phyloP scores from a whole-genome alignment of 2,329 filamentous ascomycete species.

The Botrytis squamosa region DNA sequence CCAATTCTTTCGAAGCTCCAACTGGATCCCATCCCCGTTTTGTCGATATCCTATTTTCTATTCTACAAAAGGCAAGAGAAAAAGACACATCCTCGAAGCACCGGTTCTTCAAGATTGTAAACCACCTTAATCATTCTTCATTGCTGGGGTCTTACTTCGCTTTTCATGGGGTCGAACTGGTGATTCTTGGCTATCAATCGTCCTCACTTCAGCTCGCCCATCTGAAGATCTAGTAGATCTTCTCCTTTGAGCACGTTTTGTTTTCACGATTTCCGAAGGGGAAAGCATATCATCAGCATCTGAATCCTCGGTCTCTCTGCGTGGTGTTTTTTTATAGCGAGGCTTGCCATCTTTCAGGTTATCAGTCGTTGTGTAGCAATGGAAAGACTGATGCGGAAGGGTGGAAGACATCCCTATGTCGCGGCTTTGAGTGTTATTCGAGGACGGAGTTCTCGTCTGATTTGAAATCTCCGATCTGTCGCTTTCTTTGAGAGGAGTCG shows the following conservation, averaged over 20 bases:
- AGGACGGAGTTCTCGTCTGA: background rate
- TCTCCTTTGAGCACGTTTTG: background rate
- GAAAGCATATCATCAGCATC: slow-evolving; percentile 4
- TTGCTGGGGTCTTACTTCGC: background rate
- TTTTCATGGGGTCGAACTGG: background rate
- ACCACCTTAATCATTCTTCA: background rate
- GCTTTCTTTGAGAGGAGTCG: background rate
- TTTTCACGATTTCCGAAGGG: background rate
- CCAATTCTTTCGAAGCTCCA: background rate
- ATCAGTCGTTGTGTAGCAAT: background rate
- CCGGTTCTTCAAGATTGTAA: background rate
- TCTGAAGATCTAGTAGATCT: slow-evolving; percentile 3
- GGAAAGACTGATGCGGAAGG: background rate
- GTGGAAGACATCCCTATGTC: background rate
- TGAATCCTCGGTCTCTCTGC: background rate
- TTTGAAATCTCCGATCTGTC: background rate
- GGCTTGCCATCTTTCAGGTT: background rate
- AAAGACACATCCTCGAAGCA: background rate
- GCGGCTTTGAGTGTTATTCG: background rate
- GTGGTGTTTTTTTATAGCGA: slow-evolving; percentile 2
- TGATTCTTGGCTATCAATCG: background rate
- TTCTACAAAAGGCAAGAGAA: background rate
- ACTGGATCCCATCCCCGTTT: background rate
- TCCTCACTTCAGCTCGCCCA: background rate
- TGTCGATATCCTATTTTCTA: background rate